Conservation (phyloP, 1,284 basidiomycete genomes). For the Leccinum fallax region DNA sequence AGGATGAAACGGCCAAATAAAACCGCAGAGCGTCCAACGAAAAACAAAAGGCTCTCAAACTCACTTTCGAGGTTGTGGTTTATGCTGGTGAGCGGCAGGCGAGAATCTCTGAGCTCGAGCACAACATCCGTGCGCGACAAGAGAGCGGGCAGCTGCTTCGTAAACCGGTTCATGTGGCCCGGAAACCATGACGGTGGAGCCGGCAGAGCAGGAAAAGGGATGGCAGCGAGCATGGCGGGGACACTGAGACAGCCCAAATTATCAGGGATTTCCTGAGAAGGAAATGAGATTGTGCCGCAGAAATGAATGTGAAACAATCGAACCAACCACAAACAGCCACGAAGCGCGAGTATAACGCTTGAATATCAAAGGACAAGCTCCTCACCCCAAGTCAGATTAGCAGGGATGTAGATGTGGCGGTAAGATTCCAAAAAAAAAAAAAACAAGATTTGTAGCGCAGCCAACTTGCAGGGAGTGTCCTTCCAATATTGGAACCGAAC, state of each 20-base stretch:
- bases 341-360: background rate
- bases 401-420: background rate
- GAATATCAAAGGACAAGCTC: background rate
- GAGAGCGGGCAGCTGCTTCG: constrained; percentile 74
- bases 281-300: constrained; percentile 14
- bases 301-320: constrained; percentile 10
- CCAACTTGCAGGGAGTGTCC: background rate
- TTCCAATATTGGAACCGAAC: constrained; percentile 3
- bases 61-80: constrained; percentile 86
- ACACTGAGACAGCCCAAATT: constrained; percentile 8
- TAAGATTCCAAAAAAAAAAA: background rate
- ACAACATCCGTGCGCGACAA: constrained; percentile 87
- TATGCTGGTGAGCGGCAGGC: constrained; percentile 92
- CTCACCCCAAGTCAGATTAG: constrained; percentile 2
- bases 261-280: constrained; percentile 15
- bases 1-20: constrained; percentile 9
- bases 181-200: constrained; percentile 94
- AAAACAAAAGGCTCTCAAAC: constrained; percentile 16
- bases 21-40: constrained; percentile 4
- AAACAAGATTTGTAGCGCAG: background rate
- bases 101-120: constrained; percentile 91
- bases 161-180: constrained; percentile 94
- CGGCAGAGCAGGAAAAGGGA: constrained; percentile 61
- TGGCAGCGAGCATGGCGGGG: constrained; percentile 42
- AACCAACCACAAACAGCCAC: constrained; percentile 3